Evolutionary conservation across 2,329 filamentous ascomycete species (phyloP), one percentile per base, ranked within the genome.

Genomic region (Cordyceps fumosorosea): DNA sequence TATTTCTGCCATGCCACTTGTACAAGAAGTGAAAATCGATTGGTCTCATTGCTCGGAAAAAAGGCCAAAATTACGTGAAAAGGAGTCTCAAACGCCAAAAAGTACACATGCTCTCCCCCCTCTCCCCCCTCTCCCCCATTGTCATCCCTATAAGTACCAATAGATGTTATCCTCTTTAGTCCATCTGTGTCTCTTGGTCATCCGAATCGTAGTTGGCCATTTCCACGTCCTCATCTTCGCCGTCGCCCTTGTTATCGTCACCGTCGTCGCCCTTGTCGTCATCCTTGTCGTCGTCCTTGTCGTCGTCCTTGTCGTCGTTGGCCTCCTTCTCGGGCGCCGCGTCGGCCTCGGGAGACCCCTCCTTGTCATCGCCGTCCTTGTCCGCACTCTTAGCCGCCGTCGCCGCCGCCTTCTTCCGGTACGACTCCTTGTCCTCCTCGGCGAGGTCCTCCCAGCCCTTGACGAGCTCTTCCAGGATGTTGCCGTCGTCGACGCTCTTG

Each of bases 381-480:
- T 47, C 47, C n/a, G 22, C 60, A 18, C n/a, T 26, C 16, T 63
- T 58, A 3, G 53, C 62, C 10, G 54, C 64, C 12, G 29, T 5
- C 29, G 34, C 34, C 2, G 34, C 34, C 34, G 34, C 34, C 24
- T 75, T 76, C 5, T 72, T 66, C 64, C 81, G 75, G 60, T 78
- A 84, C 57, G 79, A 77, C 29, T 82, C 80, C 69, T 78, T 81
- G 56, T 81, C 76, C 24, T 71, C 73, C 51, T 80, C 76, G 4
- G 80, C 71, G 16, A 86, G 74, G 22, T 81, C 78, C 63, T 83
- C 80, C 83, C 84, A 86, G 48, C 75, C 74, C 14, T 77, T 77
- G n/a, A 76, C 73, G 10, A 86, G 76, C 73, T 84, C 82, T 57
- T 82, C 80, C n/a, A 84, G 81, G 14, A 83, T 70, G 62, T 77